phyloP scores from a whole-genome alignment of 352 stramenopile genomes.

The Phytophthora tubulina region DNA sequence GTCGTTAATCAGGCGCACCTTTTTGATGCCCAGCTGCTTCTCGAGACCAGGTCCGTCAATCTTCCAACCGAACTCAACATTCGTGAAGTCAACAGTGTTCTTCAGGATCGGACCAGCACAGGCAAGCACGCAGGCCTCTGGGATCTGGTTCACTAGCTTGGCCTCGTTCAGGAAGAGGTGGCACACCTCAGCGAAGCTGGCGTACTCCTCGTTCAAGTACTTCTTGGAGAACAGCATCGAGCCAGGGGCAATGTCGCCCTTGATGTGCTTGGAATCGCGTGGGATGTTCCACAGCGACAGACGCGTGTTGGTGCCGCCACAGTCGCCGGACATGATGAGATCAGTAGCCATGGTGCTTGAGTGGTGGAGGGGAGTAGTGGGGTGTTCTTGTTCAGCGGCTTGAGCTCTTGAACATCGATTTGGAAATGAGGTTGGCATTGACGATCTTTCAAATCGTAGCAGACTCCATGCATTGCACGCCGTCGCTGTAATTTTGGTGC shows the following conservation, averaged over 20 bases:
- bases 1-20: conserved; percentile 96
- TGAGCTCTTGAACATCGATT: conserved; percentile 29
- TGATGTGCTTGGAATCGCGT: conserved; percentile 38
- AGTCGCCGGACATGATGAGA: conserved; percentile 90
- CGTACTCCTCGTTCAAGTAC: conserved; percentile 84
- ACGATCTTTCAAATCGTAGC: conserved; percentile 28
- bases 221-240: conserved; percentile 86
- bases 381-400: conserved; percentile 11
- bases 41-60: conserved; percentile 84
- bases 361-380: not conserved
- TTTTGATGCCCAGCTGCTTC: conserved; percentile 80
- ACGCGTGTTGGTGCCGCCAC: conserved; percentile 96
- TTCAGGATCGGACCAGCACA: conserved; percentile 83
- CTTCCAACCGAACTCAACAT: conserved; percentile 91
- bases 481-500: conserved; percentile 15
- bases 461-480: not conserved
- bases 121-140: conserved; percentile 72
- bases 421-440: conserved; percentile 22
- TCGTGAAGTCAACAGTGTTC: conserved; percentile 92
- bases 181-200: conserved; percentile 88
- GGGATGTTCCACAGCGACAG: conserved; percentile 89
- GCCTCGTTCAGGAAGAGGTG: conserved; percentile 93
- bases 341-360: conserved; percentile 39
- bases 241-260: conserved; percentile 72
- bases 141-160: conserved; percentile 71